Evolutionary conservation across 2,329 filamentous ascomycete genomes (phyloP).

Genomic region (Aspergillus japonicus): DNA sequence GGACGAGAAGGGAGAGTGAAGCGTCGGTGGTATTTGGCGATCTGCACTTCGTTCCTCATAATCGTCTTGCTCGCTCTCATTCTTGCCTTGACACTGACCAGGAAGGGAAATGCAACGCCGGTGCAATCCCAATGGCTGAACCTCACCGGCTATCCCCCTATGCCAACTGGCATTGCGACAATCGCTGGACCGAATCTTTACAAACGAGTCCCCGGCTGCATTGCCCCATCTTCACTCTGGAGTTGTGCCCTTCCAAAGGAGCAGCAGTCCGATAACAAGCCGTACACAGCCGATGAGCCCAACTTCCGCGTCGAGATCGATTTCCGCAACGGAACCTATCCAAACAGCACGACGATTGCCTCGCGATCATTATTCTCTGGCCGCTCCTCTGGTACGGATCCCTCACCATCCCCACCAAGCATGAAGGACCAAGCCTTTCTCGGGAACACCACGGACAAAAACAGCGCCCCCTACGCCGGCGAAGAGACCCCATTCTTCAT

Average conservation of each 20-base stretch:
- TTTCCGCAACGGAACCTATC: constrained; percentile 55
- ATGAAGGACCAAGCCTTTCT: constrained; percentile 74
- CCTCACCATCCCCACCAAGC: constrained; percentile 49
- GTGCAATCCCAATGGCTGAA: constrained; percentile 70
- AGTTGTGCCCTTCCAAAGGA: constrained; percentile 83
- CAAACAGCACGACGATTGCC: constrained; percentile 61
- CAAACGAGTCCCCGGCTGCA: constrained; percentile 65
- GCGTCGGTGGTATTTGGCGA: constrained; percentile 59
- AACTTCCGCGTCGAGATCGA: constrained; percentile 76
- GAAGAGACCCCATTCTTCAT: constrained; percentile 89
- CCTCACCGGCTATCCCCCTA: constrained; percentile 78
- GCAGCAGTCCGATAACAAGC: constrained; percentile 62
- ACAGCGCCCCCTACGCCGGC: constrained; percentile 70
- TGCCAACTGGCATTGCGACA: constrained; percentile 79
- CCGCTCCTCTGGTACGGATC: constrained; percentile 35
- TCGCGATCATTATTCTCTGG: constrained; percentile 36
- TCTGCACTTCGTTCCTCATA: constrained; percentile 53
- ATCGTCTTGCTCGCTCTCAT: constrained; percentile 59
- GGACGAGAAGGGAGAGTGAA: constrained; percentile 64
- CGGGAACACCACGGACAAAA: constrained; percentile 79
- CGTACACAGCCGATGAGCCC: constrained; percentile 67
- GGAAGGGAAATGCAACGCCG: constrained; percentile 42
- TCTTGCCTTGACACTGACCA: constrained; percentile 57
- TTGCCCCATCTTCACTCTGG: constrained; percentile 73
- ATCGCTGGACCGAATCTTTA: constrained; percentile 71